A percentile compares a stretch with the other conserved stretches of the same genome.
phyloP scores from a whole-genome alignment of 441 rosid species.

The Populus trichocarpa region DNA sequence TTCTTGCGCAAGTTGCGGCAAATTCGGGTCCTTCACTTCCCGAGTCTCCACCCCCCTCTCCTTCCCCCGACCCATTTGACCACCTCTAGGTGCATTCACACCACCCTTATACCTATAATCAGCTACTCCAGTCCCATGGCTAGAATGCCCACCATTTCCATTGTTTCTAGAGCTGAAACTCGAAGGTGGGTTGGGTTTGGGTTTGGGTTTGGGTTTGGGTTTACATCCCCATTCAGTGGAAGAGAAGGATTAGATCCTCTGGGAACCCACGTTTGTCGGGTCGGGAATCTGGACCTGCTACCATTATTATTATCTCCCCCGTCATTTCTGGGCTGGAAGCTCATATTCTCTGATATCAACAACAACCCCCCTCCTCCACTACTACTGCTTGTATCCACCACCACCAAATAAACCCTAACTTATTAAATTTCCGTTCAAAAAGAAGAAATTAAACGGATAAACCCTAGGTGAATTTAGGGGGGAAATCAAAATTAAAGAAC shows the following conservation, averaged over 20 bases:
- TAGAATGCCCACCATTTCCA: slow-evolving; percentile 11
- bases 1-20: slow-evolving; percentile 96
- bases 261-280: slow-evolving; percentile 70
- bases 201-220: slow-evolving; percentile 2
- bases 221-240: background rate
- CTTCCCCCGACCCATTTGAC: slow-evolving; percentile 23
- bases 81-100: slow-evolving; percentile 23
- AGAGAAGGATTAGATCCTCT: slow-evolving; percentile 43
- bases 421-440: background rate
- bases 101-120: slow-evolving; percentile 37
- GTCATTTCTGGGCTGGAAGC: slow-evolving; percentile 54
- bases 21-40: slow-evolving; percentile 45
- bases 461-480: too few species aligned
- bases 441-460: too few species aligned
- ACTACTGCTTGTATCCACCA: background rate
- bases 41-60: slow-evolving; percentile 36
- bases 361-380: slow-evolving; percentile 17
- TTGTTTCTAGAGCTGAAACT: slow-evolving; percentile 17
- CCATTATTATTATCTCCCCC: slow-evolving; percentile 25
- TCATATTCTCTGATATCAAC: slow-evolving; percentile 40
- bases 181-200: too few species aligned
- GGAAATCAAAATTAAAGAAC: too few species aligned
- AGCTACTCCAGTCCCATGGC: slow-evolving; percentile 7
- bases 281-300: slow-evolving; percentile 37
- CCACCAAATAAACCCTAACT: background rate